Percentiles rank a stretch among this genome's conserved stretches.
phyloP scores from a whole-genome alignment of 1,284 basidiomycete genomes.

The Fomitiporia mediterranea region DNA sequence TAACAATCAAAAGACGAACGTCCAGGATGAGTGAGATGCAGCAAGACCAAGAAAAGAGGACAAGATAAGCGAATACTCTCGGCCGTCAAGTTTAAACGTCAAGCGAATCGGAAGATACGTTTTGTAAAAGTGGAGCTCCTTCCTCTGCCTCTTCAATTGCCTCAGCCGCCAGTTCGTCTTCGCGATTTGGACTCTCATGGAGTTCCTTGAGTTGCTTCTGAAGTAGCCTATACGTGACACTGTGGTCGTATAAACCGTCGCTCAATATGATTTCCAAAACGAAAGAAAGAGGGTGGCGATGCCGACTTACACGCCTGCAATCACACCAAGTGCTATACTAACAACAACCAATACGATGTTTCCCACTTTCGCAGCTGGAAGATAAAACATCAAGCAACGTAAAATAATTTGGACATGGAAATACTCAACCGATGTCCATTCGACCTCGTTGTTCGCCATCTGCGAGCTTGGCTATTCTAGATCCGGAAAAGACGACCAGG shows the following conservation, averaged over 20 bases:
- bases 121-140: slow-evolving; percentile 52
- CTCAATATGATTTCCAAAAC: slow-evolving; percentile 10
- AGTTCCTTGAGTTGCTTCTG: slow-evolving; percentile 56
- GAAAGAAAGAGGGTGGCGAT: slow-evolving; percentile 5
- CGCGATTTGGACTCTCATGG: slow-evolving; percentile 43
- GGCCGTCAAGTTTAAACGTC: too few relatives aligned
- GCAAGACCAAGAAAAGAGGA: too few relatives aligned
- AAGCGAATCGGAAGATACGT: slow-evolving; percentile 28
- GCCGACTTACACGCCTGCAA: slow-evolving; percentile 59
- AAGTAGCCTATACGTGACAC: slow-evolving; percentile 60
- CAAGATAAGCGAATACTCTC: too few relatives aligned
- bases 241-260: slow-evolving; percentile 32
- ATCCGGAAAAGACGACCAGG: slow-evolving; percentile 74
- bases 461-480: slow-evolving; percentile 66
- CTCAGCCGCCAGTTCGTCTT: slow-evolving; percentile 54
- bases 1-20: background rate
- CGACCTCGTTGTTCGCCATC: slow-evolving; percentile 68
- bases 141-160: slow-evolving; percentile 61
- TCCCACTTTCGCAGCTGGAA: slow-evolving; percentile 56
- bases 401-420: background rate
- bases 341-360: slow-evolving; percentile 55
- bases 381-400: background rate
- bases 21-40: too few relatives aligned
- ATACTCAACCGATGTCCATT: slow-evolving; percentile 66
- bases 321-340: slow-evolving; percentile 50